phyloP scores from a whole-genome alignment of 805 yeast species.

The Candida michaelii region DNA sequence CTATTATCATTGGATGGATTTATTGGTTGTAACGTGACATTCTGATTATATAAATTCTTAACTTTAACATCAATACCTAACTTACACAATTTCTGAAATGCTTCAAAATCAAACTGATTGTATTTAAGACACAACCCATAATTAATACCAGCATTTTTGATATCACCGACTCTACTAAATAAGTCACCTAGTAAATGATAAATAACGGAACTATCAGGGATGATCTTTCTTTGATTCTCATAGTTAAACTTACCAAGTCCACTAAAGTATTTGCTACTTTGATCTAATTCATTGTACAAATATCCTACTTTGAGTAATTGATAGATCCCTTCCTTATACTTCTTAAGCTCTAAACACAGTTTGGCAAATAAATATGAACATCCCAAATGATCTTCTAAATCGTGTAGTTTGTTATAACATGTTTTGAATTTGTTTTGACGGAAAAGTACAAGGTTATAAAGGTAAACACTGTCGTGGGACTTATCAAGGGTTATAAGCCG shows the following conservation, averaged over 20 bases:
- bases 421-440: conserved; percentile 60
- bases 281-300: conserved; percentile 27
- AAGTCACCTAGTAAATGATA: conserved; percentile 70
- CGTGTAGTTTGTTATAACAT: conserved; percentile 49
- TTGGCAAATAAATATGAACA: conserved; percentile 75
- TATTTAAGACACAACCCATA: conserved; percentile 67
- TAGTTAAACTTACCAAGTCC: conserved; percentile 29
- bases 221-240: conserved; percentile 36
- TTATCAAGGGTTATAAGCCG: conserved; percentile 64
- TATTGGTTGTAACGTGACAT: conserved; percentile 3
- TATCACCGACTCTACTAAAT: conserved; percentile 56
- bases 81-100: conserved; percentile 71
- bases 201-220: conserved; percentile 72
- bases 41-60: conserved; percentile 36
- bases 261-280: conserved; percentile 15
- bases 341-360: conserved; percentile 56
- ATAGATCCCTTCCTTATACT: conserved; percentile 60
- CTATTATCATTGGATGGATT: background rate
- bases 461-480: conserved; percentile 60
- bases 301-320: conserved; percentile 34
- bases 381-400: conserved; percentile 55
- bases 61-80: conserved; percentile 71
- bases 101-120: conserved; percentile 86
- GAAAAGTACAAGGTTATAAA: conserved; percentile 67
- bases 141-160: conserved; percentile 61